Conservation (phyloP, 805 yeast species). For the Suhomyces sp. region DNA sequence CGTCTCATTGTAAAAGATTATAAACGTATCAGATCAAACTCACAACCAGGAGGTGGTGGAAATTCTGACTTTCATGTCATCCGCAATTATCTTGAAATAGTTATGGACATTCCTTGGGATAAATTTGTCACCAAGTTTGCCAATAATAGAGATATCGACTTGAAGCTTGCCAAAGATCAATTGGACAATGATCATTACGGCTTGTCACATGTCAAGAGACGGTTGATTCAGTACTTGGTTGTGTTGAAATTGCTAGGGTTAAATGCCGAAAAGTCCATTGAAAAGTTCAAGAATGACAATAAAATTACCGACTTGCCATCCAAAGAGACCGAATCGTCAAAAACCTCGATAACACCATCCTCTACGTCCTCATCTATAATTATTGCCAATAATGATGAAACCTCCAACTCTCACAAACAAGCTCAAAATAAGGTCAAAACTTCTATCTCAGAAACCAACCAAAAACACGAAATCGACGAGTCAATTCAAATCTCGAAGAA, state of each 20-base stretch:
- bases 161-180: constrained; percentile 39
- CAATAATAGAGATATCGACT: constrained; percentile 46
- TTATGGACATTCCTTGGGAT: constrained; percentile 65
- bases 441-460: constrained; percentile 12
- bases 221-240: constrained; percentile 76
- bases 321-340: background rate
- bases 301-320: constrained; percentile 6
- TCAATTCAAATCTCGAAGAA: constrained; percentile 25
- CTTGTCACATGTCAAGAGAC: constrained; percentile 56
- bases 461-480: constrained; percentile 7
- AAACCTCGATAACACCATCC: background rate
- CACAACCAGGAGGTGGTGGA: constrained; percentile 34
- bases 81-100: constrained; percentile 60
- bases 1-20: constrained; percentile 47
- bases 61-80: constrained; percentile 64
- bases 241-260: constrained; percentile 59
- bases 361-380: constrained; percentile 19
- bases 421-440: constrained; percentile 19
- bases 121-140: constrained; percentile 27
- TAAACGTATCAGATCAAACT: constrained; percentile 51
- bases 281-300: constrained; percentile 12
- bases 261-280: constrained; percentile 28
- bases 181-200: constrained; percentile 45
- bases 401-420: constrained; percentile 21
- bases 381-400: constrained; percentile 38